Evolutionary conservation across 176 grass and related monocot species (phyloP).

Genomic region (Cenchrus purpureus): DNA sequence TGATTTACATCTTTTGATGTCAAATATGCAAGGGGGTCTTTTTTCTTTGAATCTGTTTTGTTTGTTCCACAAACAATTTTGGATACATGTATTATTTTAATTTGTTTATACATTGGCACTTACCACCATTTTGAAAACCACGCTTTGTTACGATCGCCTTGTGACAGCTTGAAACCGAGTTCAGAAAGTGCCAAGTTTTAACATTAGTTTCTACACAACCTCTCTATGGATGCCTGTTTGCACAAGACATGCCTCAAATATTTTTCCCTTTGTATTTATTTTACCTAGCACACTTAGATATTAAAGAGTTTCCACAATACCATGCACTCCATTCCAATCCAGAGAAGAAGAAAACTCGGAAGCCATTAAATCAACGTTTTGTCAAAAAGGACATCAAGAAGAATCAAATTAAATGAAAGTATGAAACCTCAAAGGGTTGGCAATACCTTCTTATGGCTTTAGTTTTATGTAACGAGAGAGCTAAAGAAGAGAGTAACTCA

Average conservation of each 20-base stretch:
- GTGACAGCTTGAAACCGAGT: background rate
- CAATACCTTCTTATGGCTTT: constrained; percentile 59
- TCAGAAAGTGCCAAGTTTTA: background rate
- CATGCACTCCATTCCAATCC: constrained; percentile 27
- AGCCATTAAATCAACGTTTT: constrained; percentile 34
- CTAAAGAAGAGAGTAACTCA: constrained; percentile 65
- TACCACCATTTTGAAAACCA: background rate
- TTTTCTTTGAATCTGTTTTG: background rate
- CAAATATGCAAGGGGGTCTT: background rate
- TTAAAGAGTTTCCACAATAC: background rate
- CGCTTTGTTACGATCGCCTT: background rate
- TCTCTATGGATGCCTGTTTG: background rate
- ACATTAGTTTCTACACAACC: background rate
- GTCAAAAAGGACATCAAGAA: constrained; percentile 48
- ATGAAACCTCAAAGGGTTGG: constrained; percentile 52
- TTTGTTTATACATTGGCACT: background rate
- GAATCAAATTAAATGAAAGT: constrained; percentile 35
- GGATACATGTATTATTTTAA: background rate
- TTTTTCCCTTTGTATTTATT: background rate
- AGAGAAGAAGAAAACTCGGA: constrained; percentile 59
- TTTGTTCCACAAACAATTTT: constrained; percentile 1
- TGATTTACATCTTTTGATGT: background rate
- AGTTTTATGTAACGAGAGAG: constrained; percentile 70
- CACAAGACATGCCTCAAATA: background rate
- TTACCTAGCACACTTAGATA: background rate